Percentiles rank a stretch among this genome's conserved stretches.
phyloP scores from a whole-genome alignment of 352 stramenopile species.

The Pythium brachiatum region DNA sequence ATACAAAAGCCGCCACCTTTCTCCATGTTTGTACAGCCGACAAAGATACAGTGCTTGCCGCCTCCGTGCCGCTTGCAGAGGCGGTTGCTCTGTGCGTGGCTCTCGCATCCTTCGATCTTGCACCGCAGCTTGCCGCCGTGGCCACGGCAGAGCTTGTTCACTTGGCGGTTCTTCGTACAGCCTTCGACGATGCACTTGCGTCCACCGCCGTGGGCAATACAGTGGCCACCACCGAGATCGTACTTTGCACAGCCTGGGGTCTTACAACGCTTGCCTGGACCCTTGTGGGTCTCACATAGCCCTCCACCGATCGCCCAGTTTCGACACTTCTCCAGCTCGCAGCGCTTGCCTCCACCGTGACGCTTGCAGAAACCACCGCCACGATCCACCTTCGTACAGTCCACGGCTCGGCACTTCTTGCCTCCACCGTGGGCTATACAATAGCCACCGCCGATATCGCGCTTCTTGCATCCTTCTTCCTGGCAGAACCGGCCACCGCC shows the following conservation, averaged over 20 bases:
- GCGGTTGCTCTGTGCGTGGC: conserved; percentile 75
- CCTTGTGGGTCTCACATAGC: conserved; percentile 76
- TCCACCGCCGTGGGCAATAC: conserved; percentile 81
- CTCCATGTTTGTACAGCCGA: conserved; percentile 82
- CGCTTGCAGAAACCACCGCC: conserved; percentile 80
- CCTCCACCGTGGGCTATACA: conserved; percentile 87
- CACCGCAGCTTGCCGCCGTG: conserved; percentile 82
- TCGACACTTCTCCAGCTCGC: conserved; percentile 65
- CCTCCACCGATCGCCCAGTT: conserved; percentile 81
- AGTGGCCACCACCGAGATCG: conserved; percentile 78
- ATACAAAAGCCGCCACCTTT: conserved; percentile 85
- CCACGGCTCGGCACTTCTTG: conserved; percentile 71
- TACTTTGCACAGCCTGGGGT: conserved; percentile 79
- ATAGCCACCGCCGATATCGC: conserved; percentile 81
- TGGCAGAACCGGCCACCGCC: conserved; percentile 81
- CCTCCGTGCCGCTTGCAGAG: conserved; percentile 84
- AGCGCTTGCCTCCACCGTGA: conserved; percentile 86
- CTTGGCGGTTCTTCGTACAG: conserved; percentile 83
- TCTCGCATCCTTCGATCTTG: conserved; percentile 74
- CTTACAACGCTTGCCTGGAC: conserved; percentile 75
- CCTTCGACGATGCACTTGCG: conserved; percentile 81
- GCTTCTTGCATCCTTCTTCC: conserved; percentile 66
- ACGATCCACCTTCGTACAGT: conserved; percentile 80
- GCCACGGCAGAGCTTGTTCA: conserved; percentile 80
- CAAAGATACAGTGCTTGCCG: conserved; percentile 61